phyloP scores from a whole-genome alignment of 768 basidiomycete species.

The Tricholoma hemisulphureum region DNA sequence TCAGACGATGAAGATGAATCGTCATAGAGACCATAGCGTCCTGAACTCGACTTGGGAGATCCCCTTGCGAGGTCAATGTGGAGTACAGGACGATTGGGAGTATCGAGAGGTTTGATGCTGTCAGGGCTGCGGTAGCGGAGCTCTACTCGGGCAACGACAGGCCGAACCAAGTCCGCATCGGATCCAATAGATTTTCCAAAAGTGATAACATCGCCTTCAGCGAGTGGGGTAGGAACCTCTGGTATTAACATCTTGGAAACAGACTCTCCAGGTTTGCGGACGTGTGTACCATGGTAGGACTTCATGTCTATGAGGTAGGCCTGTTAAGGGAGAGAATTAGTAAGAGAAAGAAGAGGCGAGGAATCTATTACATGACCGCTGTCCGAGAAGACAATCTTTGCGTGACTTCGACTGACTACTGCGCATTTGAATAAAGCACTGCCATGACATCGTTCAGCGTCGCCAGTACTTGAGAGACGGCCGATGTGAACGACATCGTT shows the following conservation, averaged over 20 bases:
- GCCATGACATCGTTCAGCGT: conserved; percentile 36
- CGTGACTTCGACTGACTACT: conserved; percentile 77
- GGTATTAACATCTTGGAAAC: conserved; percentile 49
- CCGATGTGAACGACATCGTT: conserved; percentile 62
- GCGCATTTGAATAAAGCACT: conserved; percentile 71
- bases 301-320: conserved; percentile 67
- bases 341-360: conserved; percentile 11
- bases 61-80: conserved; percentile 18
- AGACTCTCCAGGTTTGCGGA: conserved; percentile 53
- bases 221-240: conserved; percentile 54
- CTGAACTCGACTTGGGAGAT: conserved; percentile 37
- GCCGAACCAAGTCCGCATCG: conserved; percentile 57
- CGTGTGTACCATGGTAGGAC: conserved; percentile 77
- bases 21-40: conserved; percentile 60
- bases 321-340: conserved; percentile 37
- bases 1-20: conserved; percentile 47
- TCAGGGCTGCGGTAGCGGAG: conserved; percentile 31
- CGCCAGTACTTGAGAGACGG: conserved; percentile 58
- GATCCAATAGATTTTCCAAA: conserved; percentile 77
- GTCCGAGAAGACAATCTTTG: conserved; percentile 72
- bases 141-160: conserved; percentile 61
- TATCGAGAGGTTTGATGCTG: conserved; percentile 17
- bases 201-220: conserved; percentile 69
- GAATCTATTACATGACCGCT: conserved; percentile 57
- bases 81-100: conserved; percentile 25